Evolutionary conservation across 768 basidiomycete species (phyloP).

Genomic region (Phaeotremella fagi): DNA sequence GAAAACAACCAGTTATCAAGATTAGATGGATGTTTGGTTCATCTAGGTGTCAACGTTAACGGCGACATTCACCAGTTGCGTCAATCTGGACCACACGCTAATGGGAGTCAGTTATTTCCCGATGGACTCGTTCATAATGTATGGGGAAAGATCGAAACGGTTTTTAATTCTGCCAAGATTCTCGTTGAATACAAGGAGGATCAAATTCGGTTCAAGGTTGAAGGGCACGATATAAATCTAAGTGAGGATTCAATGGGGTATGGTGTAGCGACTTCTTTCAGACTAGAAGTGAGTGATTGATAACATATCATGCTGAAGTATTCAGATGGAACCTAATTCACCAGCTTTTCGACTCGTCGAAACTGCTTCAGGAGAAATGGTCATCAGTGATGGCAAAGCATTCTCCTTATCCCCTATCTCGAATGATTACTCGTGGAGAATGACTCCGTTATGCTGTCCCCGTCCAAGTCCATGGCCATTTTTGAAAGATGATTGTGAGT

Average conservation of each 20-base stretch:
- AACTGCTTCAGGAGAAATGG: conserved; percentile 1
- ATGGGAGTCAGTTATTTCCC: conserved; percentile 8
- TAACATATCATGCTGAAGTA: not conserved
- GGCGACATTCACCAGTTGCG: not conserved
- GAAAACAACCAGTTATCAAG: conserved; percentile 8
- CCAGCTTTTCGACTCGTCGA: conserved; percentile 5
- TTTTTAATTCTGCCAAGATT: not conserved
- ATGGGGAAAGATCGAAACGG: not conserved
- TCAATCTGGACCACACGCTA: not conserved
- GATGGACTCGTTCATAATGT: conserved; percentile 7
- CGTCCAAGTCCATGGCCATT: conserved; percentile 10
- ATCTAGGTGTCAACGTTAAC: conserved; percentile 12
- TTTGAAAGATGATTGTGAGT: conserved; percentile 6
- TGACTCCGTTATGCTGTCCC: conserved; percentile 18
- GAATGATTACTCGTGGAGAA: conserved; percentile 10
- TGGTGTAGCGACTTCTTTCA: not conserved
- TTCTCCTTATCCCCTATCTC: conserved; percentile 1
- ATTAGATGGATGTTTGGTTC: conserved; percentile 8
- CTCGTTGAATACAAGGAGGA: not conserved
- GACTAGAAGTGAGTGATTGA: not conserved
- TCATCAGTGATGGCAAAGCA: conserved; percentile 14
- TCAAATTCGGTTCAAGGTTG: not conserved
- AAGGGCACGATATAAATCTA: not conserved
- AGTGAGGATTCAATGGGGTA: not conserved
- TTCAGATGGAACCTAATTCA: not conserved